These are phyloP conservation scores for Beauveria varroae DNA, from an alignment of 2,329 filamentous ascomycete species.

Conservation along the genomic window DNA sequence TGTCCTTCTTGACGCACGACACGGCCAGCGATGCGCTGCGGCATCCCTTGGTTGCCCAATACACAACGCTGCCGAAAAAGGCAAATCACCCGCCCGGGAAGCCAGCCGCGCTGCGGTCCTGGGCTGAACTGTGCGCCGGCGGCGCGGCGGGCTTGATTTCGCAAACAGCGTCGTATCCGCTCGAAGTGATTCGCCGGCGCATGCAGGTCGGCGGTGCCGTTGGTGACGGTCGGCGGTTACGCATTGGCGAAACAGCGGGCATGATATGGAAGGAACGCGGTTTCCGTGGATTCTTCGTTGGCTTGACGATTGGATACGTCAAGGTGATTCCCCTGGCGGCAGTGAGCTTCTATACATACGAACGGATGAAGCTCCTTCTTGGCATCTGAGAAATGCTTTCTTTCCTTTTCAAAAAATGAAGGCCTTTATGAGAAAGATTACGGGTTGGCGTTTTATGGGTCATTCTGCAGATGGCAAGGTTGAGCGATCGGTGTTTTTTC, in stretches of 20 bases:
- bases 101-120: constrained; percentile 66
- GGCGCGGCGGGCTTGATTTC: constrained; percentile 82
- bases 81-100: constrained; percentile 49
- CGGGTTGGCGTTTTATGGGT: constrained; percentile 7
- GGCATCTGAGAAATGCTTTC: constrained; percentile 44
- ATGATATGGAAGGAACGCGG: constrained; percentile 73
- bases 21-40: constrained; percentile 79
- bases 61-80: constrained; percentile 66
- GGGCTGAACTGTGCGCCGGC: constrained; percentile 79
- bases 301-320: constrained; percentile 87
- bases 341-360: constrained; percentile 58
- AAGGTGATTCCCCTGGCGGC: constrained; percentile 91
- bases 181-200: constrained; percentile 83
- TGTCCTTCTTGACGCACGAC: constrained; percentile 94
- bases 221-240: constrained; percentile 74
- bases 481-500: neutral
- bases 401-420: neutral
- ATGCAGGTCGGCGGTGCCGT: constrained; percentile 97
- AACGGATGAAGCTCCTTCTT: constrained; percentile 54
- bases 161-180: constrained; percentile 86
- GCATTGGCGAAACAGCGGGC: constrained; percentile 69
- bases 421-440: neutral
- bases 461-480: neutral
- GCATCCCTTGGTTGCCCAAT: constrained; percentile 54
- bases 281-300: constrained; percentile 79